A percentile compares a stretch with the other conserved stretches of the same genome.
phyloP scores from a whole-genome alignment of 768 basidiomycete species.

The Lentinus tigrinus region DNA sequence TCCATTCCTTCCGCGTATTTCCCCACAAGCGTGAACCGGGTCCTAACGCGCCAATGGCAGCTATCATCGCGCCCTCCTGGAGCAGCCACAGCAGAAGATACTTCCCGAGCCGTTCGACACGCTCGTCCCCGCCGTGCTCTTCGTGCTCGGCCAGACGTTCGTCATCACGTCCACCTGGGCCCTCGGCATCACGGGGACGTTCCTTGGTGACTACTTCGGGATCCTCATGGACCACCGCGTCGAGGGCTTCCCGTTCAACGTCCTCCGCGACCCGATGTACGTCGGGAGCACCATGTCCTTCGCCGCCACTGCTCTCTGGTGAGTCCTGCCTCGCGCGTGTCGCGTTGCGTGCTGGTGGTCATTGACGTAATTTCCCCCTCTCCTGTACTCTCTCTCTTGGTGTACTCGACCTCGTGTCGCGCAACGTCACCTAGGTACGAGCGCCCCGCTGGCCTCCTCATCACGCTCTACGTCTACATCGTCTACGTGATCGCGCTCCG shows the following conservation, averaged over 20 bases:
- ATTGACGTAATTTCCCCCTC: too few species aligned
- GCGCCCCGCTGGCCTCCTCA: conserved; percentile 77
- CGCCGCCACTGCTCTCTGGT: conserved; percentile 85
- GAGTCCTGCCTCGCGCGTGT: conserved; percentile 23
- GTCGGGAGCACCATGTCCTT: conserved; percentile 93
- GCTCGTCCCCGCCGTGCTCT: conserved; percentile 57
- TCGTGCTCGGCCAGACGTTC: conserved; percentile 75
- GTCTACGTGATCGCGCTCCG: conserved; percentile 81
- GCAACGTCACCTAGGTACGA: conserved; percentile 83
- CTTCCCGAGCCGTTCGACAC: conserved; percentile 68
- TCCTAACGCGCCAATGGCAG: conserved; percentile 36
- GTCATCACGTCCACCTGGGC: conserved; percentile 89
- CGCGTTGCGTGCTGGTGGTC: neutral
- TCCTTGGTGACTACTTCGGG: conserved; percentile 82
- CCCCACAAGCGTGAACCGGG: neutral
- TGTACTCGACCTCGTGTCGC: too few species aligned
- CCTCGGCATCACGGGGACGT: conserved; percentile 91
- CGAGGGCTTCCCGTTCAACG: conserved; percentile 96
- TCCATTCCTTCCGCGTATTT: neutral
- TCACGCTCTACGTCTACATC: conserved; percentile 80
- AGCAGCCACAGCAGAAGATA: conserved; percentile 70
- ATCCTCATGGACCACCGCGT: conserved; percentile 87
- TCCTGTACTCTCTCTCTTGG: too few species aligned
- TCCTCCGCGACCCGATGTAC: conserved; percentile 94
- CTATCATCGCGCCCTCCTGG: conserved; percentile 69